phyloP scores from a whole-genome alignment of 2,329 filamentous ascomycete species.

The Diaporthe citri region DNA sequence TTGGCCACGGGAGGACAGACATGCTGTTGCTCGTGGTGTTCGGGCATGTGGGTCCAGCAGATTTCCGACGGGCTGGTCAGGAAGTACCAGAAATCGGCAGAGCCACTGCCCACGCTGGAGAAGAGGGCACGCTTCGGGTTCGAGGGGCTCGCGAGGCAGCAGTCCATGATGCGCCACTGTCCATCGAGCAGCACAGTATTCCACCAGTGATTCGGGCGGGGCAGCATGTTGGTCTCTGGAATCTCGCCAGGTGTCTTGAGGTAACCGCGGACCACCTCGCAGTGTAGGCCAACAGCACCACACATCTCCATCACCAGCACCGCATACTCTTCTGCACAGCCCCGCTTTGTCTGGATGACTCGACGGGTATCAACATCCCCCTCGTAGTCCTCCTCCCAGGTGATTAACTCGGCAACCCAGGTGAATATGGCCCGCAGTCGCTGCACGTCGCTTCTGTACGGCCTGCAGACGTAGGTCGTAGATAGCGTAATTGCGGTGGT shows the following conservation, averaged over 20 bases:
- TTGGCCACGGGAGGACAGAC: constrained; percentile 89
- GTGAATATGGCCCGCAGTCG: constrained; percentile 94
- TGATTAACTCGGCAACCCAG: constrained; percentile 95
- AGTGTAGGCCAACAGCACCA: constrained; percentile 85
- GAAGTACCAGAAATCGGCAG: constrained; percentile 93
- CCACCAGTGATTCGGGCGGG: constrained; percentile 97
- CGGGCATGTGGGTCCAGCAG: constrained; percentile 95
- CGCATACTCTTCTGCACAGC: constrained; percentile 90
- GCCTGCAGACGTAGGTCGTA: constrained; percentile 92
- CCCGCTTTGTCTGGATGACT: constrained; percentile 86
- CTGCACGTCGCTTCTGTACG: constrained; percentile 94
- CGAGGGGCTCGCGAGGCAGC: constrained; percentile 90
- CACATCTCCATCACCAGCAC: constrained; percentile 95
- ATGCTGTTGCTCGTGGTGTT: constrained; percentile 90
- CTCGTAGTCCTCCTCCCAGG: constrained; percentile 95
- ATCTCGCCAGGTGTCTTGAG: constrained; percentile 90
- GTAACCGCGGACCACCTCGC: constrained; percentile 89
- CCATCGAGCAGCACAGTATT: constrained; percentile 93
- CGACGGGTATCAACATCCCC: constrained; percentile 80
- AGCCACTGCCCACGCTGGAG: constrained; percentile 76
- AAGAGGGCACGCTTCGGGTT: constrained; percentile 85
- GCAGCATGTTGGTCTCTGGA: constrained; percentile 82
- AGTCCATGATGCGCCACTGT: constrained; percentile 97
- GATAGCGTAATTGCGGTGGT: constrained; percentile 86
- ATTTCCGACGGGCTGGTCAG: constrained; percentile 88